Conservation (phyloP, 257 asterid genomes). For the Nicotiana obtusifolia region DNA sequence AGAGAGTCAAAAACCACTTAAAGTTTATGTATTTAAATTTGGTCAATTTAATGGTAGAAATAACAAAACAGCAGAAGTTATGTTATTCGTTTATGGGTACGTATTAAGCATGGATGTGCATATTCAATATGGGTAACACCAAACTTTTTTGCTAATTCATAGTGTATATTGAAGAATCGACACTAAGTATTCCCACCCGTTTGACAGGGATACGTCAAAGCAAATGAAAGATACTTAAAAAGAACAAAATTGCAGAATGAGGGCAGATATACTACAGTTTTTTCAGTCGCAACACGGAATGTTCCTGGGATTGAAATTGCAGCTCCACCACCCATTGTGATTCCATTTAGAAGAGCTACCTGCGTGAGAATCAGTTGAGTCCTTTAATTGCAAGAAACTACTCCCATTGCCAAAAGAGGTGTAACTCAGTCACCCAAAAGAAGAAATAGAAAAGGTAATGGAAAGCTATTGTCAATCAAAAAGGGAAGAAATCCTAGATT, state of each 20-base stretch:
- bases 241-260: neutral
- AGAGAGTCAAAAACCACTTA: neutral
- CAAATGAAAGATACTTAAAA: neutral
- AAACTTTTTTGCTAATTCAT: neutral
- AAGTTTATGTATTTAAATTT: neutral
- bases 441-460: too few relatives aligned
- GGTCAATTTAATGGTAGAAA: neutral
- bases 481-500: too few relatives aligned
- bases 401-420: neutral
- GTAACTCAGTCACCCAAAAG: too few relatives aligned
- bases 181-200: neutral
- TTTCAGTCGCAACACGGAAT: constrained; percentile 83
- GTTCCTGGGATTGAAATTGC: constrained; percentile 92
- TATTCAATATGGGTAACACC: neutral
- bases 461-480: too few relatives aligned
- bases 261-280: constrained; percentile 44
- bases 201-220: neutral
- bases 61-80: neutral
- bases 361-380: constrained; percentile 26
- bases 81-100: neutral
- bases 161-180: neutral
- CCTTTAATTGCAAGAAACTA: neutral
- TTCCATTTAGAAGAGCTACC: constrained; percentile 87
- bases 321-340: constrained; percentile 97
- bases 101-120: neutral